Evolutionary conservation across 2,329 filamentous ascomycete species (phyloP).

Genomic region (Aspergillus hortae): DNA sequence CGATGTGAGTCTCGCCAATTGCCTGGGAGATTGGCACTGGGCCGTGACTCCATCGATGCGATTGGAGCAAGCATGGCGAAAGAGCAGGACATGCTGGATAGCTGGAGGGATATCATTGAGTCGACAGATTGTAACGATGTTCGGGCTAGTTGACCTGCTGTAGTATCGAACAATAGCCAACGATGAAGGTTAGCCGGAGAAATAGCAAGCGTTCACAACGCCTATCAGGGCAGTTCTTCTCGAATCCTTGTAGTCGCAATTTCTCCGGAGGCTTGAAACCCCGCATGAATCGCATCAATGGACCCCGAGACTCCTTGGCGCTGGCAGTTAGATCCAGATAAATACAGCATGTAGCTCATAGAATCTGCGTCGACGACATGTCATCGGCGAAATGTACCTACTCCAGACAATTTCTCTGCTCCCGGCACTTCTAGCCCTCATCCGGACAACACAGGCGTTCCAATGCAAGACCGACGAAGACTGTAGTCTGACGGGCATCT

Average conservation of each 20-base stretch:
- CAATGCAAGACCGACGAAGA: constrained; percentile 29
- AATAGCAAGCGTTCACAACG: too few relatives aligned
- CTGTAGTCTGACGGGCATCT: constrained; percentile 42
- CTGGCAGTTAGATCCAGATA: too few relatives aligned
- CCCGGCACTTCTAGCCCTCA: not conserved
- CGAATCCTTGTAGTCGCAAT: not conserved
- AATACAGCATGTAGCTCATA: too few relatives aligned
- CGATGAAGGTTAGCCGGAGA: too few relatives aligned
- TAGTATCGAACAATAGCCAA: too few relatives aligned
- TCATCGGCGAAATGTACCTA: not conserved
- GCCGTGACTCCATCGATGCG: constrained; percentile 2
- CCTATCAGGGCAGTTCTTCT: too few relatives aligned
- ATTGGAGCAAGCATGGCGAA: constrained; percentile 4
- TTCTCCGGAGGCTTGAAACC: not conserved
- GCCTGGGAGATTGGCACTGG: constrained; percentile 3
- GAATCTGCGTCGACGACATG: not conserved
- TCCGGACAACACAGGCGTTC: not conserved
- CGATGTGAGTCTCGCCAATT: constrained; percentile 1
- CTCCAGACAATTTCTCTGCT: not conserved
- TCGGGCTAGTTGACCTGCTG: not conserved
- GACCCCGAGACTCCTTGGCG: not conserved
- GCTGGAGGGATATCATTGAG: constrained; percentile 7
- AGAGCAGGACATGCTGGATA: constrained; percentile 6
- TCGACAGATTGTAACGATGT: constrained; percentile 12
- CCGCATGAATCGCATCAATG: not conserved